phyloP scores from a whole-genome alignment of 176 grass and related monocot species.

The Oryza coarctata region DNA sequence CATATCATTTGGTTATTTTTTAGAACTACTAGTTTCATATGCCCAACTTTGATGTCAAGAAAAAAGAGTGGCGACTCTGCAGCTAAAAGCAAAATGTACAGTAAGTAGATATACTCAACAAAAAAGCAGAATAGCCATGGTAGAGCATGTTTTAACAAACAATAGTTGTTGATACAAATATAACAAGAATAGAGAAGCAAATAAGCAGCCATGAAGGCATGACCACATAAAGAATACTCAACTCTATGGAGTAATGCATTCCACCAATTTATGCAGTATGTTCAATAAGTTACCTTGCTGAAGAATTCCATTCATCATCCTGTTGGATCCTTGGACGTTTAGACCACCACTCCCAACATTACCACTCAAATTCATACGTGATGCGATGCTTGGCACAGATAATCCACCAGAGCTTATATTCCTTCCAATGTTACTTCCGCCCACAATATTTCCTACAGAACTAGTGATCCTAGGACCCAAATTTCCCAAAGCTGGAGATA shows the following conservation, averaged over 20 bases:
- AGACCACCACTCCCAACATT: slow-evolving; percentile 63
- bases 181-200: background rate
- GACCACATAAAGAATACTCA: background rate
- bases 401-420: slow-evolving; percentile 78
- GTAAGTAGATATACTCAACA: background rate
- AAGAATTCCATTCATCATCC: slow-evolving; percentile 79
- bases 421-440: slow-evolving; percentile 82
- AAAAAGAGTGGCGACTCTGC: background rate
- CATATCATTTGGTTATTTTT: background rate
- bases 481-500: slow-evolving; percentile 75
- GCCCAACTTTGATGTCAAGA: background rate
- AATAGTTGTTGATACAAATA: background rate
- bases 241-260: slow-evolving; percentile 19
- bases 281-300: slow-evolving; percentile 66
- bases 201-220: background rate
- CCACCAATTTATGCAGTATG: background rate
- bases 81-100: background rate
- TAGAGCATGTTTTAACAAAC: background rate
- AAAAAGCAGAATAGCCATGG: background rate
- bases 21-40: background rate
- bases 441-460: slow-evolving; percentile 76
- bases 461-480: slow-evolving; percentile 67
- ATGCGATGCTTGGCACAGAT: slow-evolving; percentile 59
- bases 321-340: slow-evolving; percentile 79
- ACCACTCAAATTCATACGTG: slow-evolving; percentile 69